Base-by-base conservation (phyloP, 805 yeast genomes). In the Saccharomyces eubayanus region DNA sequence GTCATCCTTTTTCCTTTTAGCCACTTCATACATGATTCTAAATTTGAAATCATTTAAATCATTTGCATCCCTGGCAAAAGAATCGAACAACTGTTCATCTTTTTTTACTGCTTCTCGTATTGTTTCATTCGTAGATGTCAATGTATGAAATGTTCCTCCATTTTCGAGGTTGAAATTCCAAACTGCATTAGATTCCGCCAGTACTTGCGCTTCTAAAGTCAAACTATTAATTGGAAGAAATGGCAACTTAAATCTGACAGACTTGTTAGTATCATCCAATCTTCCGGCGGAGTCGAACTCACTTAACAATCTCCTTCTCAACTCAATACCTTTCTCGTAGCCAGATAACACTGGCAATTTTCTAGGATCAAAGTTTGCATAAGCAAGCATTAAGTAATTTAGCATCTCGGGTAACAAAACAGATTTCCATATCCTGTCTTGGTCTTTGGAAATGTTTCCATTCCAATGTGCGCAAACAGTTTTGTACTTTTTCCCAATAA, bases 171-270 rank as follows among this genome's bases (percentile, higher is more conserved):
- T 62, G 52, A 67, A 69, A 24, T 63, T 62, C 83, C 95, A 81
- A 5, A 92, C 54, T 0, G 97, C 97, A 55, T 81, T 77, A 0
- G 92, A 81, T 68, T 92, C 98, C 0, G 85, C 83, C 46, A 86
- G 52, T 1, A 88, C 69, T 56, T 82, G 77, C 24, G 73, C 63
- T 12, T 65, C 56, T 2, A 72, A 57, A 1, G 61, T 60, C 8
- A 87, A 64, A 8, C 74, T 73, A 0, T 73, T 60, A 1, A 81
- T 63, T 1, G 96, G 91, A 46, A 92, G 71, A 54, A 92, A 80
- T 2, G 97, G 97, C 2, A 89, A 45, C 31, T 54, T 49, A 10
- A 55, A 55, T 43, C 52, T 49, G 11, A 56, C 57, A 9, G 52
- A 54, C 27, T 61, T 59, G 12, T 53, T 53, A 30, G 56, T 62